Evolutionary conservation across 1,139 yeast species (phyloP), one percentile per base, ranked within the genome.

Genomic region (Yamadazyma siamensis): DNA sequence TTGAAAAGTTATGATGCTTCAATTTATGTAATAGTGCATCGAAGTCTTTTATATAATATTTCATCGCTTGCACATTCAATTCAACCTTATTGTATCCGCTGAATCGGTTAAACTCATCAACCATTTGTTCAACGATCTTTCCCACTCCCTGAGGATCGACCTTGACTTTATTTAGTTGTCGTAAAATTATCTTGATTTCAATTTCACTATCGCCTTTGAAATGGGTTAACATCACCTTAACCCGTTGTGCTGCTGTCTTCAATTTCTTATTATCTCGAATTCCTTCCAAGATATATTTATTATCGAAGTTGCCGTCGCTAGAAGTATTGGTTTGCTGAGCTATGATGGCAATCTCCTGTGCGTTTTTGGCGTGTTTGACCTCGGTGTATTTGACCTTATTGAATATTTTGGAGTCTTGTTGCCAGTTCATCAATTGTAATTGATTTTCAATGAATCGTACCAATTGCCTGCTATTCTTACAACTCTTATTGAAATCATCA

Each of bases 401-500:
- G 15, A 52, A 44, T n/a, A 62, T 34, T 23, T 53, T 50, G 9
- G 54, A 47, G 36, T 63, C 65, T 5, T 38, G 26, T 21, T 40
- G 31, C 74, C 74, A 68, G 14, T 44, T 23, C 3, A 33, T 35
- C 13, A 52, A 41, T 15, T 54, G 48, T 31, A 67, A 50, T 32
- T 65, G 71, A 13, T 37, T 39, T 34, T 61, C 67, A 20, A 68
- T 50, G 29, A 68, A 68, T 4, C 44, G 27, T 4, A 57, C 46
- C 12, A 67, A 39, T 10, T 66, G 65, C 2, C 36, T 26, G 1
- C 53, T 43, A 13, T 46, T 45, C 9, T 33, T 40, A 3, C 68
- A 56, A 9, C 64, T 53, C 20, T 46, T 41, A 28, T 56, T 42
- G 38, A 54, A 67, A 40, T 68, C 75, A 33, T 60, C 66, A 9